These are phyloP conservation scores for Phlyctochytrium planicorne DNA, from an alignment of 192 early-diverging fungal genomes.

Conservation along the genomic window DNA sequence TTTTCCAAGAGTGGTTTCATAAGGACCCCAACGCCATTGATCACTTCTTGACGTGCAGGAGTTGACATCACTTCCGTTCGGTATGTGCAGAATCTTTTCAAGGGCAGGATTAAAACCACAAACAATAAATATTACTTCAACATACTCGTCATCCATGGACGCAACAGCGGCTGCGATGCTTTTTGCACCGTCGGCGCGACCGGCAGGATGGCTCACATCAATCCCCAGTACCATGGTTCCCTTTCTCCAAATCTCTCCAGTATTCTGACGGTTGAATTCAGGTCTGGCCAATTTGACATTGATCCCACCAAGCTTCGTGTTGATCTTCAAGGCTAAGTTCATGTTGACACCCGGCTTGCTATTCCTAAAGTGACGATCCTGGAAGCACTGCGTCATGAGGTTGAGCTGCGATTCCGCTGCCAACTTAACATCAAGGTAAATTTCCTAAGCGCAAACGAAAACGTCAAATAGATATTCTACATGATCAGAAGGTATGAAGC, in stretches of 20 bases:
- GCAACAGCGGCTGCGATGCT: conserved; percentile 47
- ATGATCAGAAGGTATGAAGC: no score
- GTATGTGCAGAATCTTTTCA: conserved; percentile 19
- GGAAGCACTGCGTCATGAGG: conserved; percentile 84
- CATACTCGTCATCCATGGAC: conserved; percentile 39
- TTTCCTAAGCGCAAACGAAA: no score
- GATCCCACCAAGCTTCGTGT: conserved; percentile 63
- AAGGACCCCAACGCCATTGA: conserved; percentile 64
- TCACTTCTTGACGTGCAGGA: conserved; percentile 69
- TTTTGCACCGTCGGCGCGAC: conserved; percentile 35
- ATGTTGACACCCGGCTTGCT: conserved; percentile 49
- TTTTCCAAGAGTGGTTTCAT: conserved; percentile 65
- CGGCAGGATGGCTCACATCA: conserved; percentile 57
- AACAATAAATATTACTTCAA: no score
- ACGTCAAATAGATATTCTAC: no score
- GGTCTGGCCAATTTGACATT: conserved; percentile 34
- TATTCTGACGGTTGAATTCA: conserved; percentile 14
- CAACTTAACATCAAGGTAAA: conserved; percentile 81
- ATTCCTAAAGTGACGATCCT: conserved; percentile 53
- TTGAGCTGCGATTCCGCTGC: conserved; percentile 76
- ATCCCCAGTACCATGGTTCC: conserved; percentile 59
- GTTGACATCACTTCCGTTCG: conserved; percentile 51
- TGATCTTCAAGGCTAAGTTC: conserved; percentile 76
- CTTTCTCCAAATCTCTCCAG: conserved; percentile 4
- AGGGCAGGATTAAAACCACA: no score